These are phyloP conservation scores for Pythium myriotylum DNA, from an alignment of 352 stramenopile species.

Conservation along the genomic window DNA sequence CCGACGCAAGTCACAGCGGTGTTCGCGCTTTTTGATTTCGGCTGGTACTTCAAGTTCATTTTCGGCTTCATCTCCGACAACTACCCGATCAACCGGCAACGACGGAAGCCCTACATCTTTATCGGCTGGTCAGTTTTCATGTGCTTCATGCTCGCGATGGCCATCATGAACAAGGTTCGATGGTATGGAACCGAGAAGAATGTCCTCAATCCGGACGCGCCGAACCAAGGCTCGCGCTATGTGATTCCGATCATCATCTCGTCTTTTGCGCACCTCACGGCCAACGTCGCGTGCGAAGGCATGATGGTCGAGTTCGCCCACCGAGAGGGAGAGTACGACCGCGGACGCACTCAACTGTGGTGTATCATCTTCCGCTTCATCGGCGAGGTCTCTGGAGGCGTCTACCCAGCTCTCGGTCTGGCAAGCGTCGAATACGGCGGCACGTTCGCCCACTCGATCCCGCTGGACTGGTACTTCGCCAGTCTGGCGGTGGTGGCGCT, in stretches of 20 bases:
- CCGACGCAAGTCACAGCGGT: not conserved
- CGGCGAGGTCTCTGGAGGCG: conserved; percentile 20
- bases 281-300: conserved; percentile 31
- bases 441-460: conserved; percentile 23
- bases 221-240: conserved; percentile 17
- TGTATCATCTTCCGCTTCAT: conserved; percentile 28
- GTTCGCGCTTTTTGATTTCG: conserved; percentile 9
- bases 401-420: conserved; percentile 14
- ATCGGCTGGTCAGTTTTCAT: conserved; percentile 23
- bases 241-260: conserved; percentile 26
- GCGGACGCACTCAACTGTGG: conserved; percentile 28
- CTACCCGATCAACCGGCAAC: conserved; percentile 19
- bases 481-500: conserved; percentile 15
- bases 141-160: conserved; percentile 12
- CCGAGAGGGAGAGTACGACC: conserved; percentile 31
- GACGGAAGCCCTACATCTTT: conserved; percentile 33
- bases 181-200: conserved; percentile 10
- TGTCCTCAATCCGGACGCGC: conserved; percentile 16
- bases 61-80: conserved; percentile 25
- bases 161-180: conserved; percentile 13
- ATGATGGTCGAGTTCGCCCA: conserved; percentile 39
- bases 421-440: conserved; percentile 28
- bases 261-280: conserved; percentile 27
- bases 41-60: conserved; percentile 26
- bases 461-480: conserved; percentile 25